Evolutionary conservation across 2,329 filamentous ascomycete species (phyloP).

Genomic region (Neonectria hederae): DNA sequence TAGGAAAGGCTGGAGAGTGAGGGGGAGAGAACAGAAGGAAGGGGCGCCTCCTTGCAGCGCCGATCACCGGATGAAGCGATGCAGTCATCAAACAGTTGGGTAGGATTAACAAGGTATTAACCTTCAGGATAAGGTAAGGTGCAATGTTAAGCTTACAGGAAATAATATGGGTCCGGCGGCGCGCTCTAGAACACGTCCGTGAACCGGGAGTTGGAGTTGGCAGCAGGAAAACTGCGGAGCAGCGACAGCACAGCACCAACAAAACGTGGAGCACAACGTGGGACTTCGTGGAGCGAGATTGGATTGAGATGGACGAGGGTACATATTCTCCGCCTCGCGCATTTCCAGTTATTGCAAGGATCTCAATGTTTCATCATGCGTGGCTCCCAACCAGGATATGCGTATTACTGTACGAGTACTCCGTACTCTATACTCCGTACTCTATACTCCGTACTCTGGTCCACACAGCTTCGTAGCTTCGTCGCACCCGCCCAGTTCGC

Average conservation of each 20-base stretch:
- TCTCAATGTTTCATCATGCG: slow-evolving; percentile 22
- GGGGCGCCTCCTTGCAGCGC: no score
- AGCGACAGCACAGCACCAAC: no score
- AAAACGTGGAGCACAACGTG: no score
- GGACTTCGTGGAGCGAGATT: no score
- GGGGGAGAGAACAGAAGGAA: no score
- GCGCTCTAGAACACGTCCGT: slow-evolving; percentile 13
- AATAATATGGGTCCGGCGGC: neutral
- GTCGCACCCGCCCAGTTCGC: neutral
- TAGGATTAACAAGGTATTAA: neutral
- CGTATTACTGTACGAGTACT: neutral
- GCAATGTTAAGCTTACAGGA: slow-evolving; percentile 22
- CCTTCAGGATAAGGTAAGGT: slow-evolving; percentile 18
- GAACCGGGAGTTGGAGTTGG: neutral
- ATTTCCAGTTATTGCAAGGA: neutral
- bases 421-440: no score
- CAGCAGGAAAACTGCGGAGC: neutral
- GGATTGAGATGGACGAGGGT: neutral
- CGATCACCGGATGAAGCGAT: neutral
- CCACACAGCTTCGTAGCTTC: no score
- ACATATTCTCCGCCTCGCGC: neutral
- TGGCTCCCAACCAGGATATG: slow-evolving; percentile 8
- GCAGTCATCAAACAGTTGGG: neutral
- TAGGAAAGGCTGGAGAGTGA: neutral
- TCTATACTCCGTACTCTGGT: no score